Base-by-base conservation (phyloP, 768 basidiomycete genomes). In the Mycena rebaudengoi region DNA sequence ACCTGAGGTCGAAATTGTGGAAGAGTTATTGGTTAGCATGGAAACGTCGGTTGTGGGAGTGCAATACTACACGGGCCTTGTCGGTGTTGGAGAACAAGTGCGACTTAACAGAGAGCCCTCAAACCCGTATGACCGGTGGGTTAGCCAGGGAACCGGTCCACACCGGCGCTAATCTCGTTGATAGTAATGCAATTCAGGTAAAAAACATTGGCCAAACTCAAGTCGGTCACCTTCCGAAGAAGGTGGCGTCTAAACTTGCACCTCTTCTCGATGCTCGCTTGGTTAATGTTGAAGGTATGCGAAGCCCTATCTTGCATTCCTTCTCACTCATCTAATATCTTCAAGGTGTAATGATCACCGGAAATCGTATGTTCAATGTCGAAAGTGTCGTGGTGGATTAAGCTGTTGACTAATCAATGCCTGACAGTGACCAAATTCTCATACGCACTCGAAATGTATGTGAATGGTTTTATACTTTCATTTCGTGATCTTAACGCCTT, bases 51-150 rank as follows among this genome's bases (percentile, higher is more conserved):
- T 94, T 11, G 95, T 96, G 0, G 95, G 95, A 0, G 80, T 96
- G 14, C 92, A 94, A 71, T 94, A 96, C 70, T 96, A 96, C 71
- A 80, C 80, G 71, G 91, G 94, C 29, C 70, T 96, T 55, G 95
- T 95, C 35, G 92, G 89, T 16, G 75, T 85, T 2, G 92, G 91
- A 21, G 94, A 96, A 73, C 86, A 94, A 74, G 92, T 95, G 13
- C 72, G 79, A 12, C 79, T 95, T 1, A 74, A 86, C 6, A 78
- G 92, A 67, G 85, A 95, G 71, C 91, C 92, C 0, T 64, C 55
- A 0, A 95, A 95, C 71, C 64, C 26, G 43, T 91, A 89, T 71
- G 95, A 96, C 61, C 79, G 81, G 91, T 89, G 69, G 40, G 75
- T 67, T n/a, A n/a, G n/a, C n/a, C n/a, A n/a, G n/a, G n/a, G 41